Conservation (phyloP, 192 early-diverging fungal species). For the Backusella luteola region DNA sequence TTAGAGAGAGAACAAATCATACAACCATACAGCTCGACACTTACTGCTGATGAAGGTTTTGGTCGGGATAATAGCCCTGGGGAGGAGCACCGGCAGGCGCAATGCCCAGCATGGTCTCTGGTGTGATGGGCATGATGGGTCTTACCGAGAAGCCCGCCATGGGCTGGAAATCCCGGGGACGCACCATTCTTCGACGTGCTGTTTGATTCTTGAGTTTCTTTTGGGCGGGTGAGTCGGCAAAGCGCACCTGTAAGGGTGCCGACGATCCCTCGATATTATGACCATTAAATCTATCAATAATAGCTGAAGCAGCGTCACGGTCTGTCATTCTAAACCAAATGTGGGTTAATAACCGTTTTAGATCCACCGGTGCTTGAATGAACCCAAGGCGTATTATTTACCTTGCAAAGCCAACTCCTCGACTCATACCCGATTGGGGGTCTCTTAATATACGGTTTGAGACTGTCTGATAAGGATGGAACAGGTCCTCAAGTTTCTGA, state of each 20-base stretch:
- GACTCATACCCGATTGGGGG: constrained; percentile 55
- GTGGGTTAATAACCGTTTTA: not conserved
- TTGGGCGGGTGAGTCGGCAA: constrained; percentile 77
- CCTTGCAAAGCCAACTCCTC: constrained; percentile 83
- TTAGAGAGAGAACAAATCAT: not conserved
- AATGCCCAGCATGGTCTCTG: constrained; percentile 51
- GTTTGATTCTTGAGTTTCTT: constrained; percentile 73
- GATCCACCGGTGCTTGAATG: not conserved
- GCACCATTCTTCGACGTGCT: constrained; percentile 37
- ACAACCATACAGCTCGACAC: too few species aligned
- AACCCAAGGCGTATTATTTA: constrained; percentile 10
- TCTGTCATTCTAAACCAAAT: constrained; percentile 55
- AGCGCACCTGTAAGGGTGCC: constrained; percentile 74
- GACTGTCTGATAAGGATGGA: constrained; percentile 64
- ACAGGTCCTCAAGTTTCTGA: constrained; percentile 58
- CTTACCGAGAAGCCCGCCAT: constrained; percentile 22
- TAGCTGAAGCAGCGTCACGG: constrained; percentile 60
- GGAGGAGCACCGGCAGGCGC: constrained; percentile 21
- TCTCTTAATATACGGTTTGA: constrained; percentile 79
- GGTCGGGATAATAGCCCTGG: constrained; percentile 6
- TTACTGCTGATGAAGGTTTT: constrained; percentile 9
- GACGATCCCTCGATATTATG: constrained; percentile 54
- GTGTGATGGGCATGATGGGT: constrained; percentile 42
- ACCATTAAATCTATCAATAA: constrained; percentile 71
- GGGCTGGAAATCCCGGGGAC: constrained; percentile 30